These are phyloP conservation scores for Amanita rubescens DNA, from an alignment of 768 basidiomycete species.

Conservation along the genomic window DNA sequence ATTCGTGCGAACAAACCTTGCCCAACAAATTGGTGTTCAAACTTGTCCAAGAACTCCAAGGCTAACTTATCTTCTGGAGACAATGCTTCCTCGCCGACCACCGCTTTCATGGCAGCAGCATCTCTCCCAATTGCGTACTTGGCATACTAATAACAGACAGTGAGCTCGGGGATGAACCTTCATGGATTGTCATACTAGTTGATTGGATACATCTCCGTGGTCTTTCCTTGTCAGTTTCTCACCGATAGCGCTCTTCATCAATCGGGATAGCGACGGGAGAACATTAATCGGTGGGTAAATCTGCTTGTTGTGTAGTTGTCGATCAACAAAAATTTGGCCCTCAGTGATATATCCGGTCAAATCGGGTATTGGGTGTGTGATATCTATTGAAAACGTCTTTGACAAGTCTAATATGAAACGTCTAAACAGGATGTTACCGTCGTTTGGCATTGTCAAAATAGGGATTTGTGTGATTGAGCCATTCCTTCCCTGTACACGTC, in stretches of 20 bases:
- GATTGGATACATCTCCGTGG: slow-evolving; percentile 99
- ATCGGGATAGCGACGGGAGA: slow-evolving; percentile 92
- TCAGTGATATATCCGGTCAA: slow-evolving; percentile 99
- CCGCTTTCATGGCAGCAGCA: slow-evolving; percentile 98
- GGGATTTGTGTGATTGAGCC: slow-evolving; percentile 99
- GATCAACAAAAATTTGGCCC: slow-evolving; percentile 98
- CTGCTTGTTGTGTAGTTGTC: slow-evolving; percentile 92
- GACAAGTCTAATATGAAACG: slow-evolving; percentile 11
- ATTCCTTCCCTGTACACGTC: slow-evolving; percentile 94
- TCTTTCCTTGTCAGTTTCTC: slow-evolving; percentile 96
- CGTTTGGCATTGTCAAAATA: slow-evolving; percentile 99
- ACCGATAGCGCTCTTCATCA: slow-evolving; percentile 99
- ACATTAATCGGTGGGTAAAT: slow-evolving; percentile 99
- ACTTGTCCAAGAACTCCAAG: slow-evolving; percentile 95
- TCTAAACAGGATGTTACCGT: slow-evolving; percentile 52
- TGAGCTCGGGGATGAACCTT: background rate
- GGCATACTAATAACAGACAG: slow-evolving; percentile 57
- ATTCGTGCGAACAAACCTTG: slow-evolving; percentile 55
- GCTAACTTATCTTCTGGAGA: slow-evolving; percentile 94
- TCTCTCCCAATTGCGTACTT: slow-evolving; percentile 98
- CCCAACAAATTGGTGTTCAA: slow-evolving; percentile 94
- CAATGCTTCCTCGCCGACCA: slow-evolving; percentile 96
- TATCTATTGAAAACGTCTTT: slow-evolving; percentile 49
- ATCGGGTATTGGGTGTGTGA: slow-evolving; percentile 99
- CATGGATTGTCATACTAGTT: slow-evolving; percentile 60